phyloP scores from a whole-genome alignment of 2,329 filamentous ascomycete species.

The Beauveria varroae region DNA sequence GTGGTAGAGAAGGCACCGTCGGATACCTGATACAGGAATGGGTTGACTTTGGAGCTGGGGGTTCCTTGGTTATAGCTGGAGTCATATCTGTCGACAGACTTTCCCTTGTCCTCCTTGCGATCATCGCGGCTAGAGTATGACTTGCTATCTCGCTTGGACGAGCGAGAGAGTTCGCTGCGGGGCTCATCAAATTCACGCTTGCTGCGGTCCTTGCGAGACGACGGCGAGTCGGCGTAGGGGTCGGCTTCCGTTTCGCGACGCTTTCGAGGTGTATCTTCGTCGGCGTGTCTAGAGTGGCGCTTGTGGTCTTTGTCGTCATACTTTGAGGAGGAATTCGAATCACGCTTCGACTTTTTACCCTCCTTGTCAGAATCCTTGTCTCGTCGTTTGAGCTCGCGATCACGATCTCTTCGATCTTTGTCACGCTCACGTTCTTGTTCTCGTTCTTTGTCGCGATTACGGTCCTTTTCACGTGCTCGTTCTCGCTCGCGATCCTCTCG shows the following conservation, averaged over 20 bases:
- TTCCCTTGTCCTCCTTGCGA: constrained; percentile 21
- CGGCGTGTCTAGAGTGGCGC: constrained; percentile 25
- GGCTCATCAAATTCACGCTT: constrained; percentile 23
- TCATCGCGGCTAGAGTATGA: constrained; percentile 20
- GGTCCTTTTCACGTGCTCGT: constrained; percentile 16
- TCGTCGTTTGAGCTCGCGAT: constrained; percentile 20
- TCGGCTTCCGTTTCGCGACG: constrained; percentile 21
- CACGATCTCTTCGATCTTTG: constrained; percentile 22
- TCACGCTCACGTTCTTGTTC: constrained; percentile 17
- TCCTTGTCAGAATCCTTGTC: constrained; percentile 13
- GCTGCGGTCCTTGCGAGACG: constrained; percentile 21
- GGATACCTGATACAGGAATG: constrained; percentile 51
- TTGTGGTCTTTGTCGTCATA: constrained; percentile 21
- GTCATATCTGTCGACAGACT: constrained; percentile 14
- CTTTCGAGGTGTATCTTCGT: constrained; percentile 23
- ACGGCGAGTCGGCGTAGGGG: constrained; percentile 17
- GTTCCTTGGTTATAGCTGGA: constrained; percentile 16
- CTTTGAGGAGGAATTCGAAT: constrained; percentile 21
- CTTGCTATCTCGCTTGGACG: constrained; percentile 18
- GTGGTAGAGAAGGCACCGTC: constrained; percentile 45
- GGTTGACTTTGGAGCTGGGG: constrained; percentile 36
- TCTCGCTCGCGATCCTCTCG: constrained; percentile 9
- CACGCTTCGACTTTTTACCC: constrained; percentile 23
- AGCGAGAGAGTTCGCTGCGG: constrained; percentile 19
- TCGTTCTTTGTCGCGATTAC: constrained; percentile 14